Base-by-base conservation (phyloP, 202 grass and related monocot genomes). In the Digitaria exilis region DNA sequence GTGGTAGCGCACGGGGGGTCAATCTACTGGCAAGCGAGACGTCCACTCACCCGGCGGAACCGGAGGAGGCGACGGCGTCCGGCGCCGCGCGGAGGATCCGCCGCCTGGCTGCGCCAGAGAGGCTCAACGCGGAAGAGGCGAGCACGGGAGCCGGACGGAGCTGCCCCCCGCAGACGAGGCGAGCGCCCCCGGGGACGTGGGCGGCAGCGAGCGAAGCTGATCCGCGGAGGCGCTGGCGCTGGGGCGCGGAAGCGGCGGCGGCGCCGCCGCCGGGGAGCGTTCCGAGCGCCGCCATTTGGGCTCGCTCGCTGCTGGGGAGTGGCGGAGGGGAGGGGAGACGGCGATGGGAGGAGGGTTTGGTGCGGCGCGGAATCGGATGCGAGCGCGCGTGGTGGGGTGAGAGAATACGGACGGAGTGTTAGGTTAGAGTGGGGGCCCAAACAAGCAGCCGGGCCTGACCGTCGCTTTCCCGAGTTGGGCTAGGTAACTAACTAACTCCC, bases 251-350 rank as follows among this genome's bases (percentile, higher is more conserved):
- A n/a, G n/a, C n/a, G 50, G 25, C 56, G 75, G 58, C 52, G 69
- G 41, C 77, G 21, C 2, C 60, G 69, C 44, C 41, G 69, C 32
- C 65, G 41, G 60, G 57, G 44, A 71, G 16, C 26, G 63, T 28
- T 57, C 62, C 77, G 22, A 63, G 32, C 63, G 87, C 77, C 76
- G 77, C 54, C 87, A 89, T 89, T 55, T 17, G 25, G 66, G 35
- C 18, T 58, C n/a, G 59, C 19, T 9, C 52, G 15, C 37, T 35
- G n/a, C 0, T 28, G 28, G 85, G 42, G 30, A 51, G 42, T 19
- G 59, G 70, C 10, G 60, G 22, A 11, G 49, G 21, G 56, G 56
- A 45, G 75, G 30, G 18, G 51, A 39, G 70, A 28, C 24, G 31
- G 26, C 52, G 44, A n/a, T 0, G 55, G 28, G 18, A 6, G 25